Conservation (phyloP, 2,329 filamentous ascomycete species). For the Clarireedia monteithiana region DNA sequence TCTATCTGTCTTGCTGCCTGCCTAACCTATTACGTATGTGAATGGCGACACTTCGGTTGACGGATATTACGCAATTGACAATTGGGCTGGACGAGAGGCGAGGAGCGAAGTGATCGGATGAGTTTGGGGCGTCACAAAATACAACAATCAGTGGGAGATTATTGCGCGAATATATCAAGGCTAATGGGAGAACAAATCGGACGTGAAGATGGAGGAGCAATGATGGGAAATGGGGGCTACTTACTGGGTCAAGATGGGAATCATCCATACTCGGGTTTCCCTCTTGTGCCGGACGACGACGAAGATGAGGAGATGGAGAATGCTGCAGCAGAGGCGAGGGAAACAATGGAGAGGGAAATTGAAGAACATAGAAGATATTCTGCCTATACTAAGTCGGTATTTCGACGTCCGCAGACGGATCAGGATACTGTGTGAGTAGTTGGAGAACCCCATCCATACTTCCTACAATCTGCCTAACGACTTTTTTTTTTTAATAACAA, state of each 20-base stretch:
- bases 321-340: background rate
- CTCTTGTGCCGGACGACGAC: background rate
- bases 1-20: too few species aligned
- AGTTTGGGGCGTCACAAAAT: too few species aligned
- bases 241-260: background rate
- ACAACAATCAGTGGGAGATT: background rate
- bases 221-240: background rate
- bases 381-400: constrained; percentile 9
- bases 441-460: background rate
- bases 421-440: constrained; percentile 11
- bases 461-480: background rate
- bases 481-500: background rate
- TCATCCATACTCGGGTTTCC: background rate
- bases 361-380: background rate
- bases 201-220: background rate
- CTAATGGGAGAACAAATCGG: background rate
- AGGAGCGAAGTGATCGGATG: too few species aligned
- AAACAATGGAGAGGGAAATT: background rate
- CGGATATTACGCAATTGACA: too few species aligned
- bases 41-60: too few species aligned
- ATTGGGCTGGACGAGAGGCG: too few species aligned
- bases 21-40: too few species aligned
- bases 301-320: background rate
- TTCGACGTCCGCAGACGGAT: constrained; percentile 7
- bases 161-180: background rate